These are phyloP conservation scores for Sporothrix inflata DNA, from an alignment of 2,329 filamentous ascomycete species.

Conservation along the genomic window DNA sequence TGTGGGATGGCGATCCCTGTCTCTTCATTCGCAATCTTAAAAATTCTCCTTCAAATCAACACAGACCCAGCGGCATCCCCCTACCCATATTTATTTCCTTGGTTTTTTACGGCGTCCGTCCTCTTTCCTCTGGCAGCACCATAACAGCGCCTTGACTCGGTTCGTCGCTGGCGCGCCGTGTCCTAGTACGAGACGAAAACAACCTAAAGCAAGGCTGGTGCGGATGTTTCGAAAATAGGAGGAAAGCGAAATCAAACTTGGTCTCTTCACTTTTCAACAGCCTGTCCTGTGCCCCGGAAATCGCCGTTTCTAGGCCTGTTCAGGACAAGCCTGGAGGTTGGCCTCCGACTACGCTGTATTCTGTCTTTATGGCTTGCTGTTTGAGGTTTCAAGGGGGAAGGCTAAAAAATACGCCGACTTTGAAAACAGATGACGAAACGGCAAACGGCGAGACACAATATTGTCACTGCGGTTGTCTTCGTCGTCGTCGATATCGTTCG, in stretches of 20 bases:
- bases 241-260: background rate
- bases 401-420: background rate
- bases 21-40: background rate
- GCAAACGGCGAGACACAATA: background rate
- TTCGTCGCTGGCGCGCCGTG: background rate
- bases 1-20: background rate
- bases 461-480: background rate
- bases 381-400: background rate
- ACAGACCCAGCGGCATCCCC: too few species aligned
- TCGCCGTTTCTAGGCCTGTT: background rate
- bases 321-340: background rate
- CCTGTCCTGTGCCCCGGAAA: background rate
- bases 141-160: background rate
- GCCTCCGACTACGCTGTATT: background rate
- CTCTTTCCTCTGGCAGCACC: background rate
- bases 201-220: background rate
- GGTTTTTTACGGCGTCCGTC: background rate
- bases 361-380: background rate
- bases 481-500: background rate
- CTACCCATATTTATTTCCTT: background rate
- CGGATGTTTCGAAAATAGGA: slow-evolving; percentile 2
- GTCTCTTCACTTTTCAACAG: background rate
- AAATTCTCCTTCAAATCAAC: background rate
- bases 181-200: background rate
- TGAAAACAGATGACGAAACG: background rate